A percentile compares a stretch with the other conserved stretches of the same genome.
Conservation (phyloP, 2,329 filamentous ascomycete genomes). For the Microdochium paspali region DNA sequence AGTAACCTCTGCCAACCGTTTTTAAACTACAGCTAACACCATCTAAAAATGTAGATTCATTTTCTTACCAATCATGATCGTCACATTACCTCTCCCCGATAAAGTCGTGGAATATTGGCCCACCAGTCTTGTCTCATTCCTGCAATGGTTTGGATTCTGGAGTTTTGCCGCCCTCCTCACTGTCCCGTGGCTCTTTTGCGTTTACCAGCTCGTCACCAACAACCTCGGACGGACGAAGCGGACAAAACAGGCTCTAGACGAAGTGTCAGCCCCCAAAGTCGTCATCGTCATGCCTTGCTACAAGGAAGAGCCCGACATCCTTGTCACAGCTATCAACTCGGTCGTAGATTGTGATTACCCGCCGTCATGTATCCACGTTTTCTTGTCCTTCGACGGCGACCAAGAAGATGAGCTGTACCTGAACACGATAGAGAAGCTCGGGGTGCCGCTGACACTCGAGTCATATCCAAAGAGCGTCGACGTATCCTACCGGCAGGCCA, state of each 20-base stretch:
- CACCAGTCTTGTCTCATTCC: conserved; percentile 50
- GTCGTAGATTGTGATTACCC: conserved; percentile 93
- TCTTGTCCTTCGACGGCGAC: conserved; percentile 90
- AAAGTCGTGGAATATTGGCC: conserved; percentile 69
- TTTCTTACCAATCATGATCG: conserved; percentile 89
- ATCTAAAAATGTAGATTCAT: conserved; percentile 50
- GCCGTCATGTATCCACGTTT: conserved; percentile 83
- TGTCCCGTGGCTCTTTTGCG: conserved; percentile 85
- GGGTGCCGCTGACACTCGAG: conserved; percentile 67
- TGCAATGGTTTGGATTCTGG: conserved; percentile 97
- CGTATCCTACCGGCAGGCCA: conserved; percentile 69
- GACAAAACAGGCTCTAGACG: conserved; percentile 77
- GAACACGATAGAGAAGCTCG: conserved; percentile 75
- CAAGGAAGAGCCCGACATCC: conserved; percentile 76
- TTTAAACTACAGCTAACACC: not conserved
- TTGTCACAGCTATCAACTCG: conserved; percentile 81
- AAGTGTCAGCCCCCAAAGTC: conserved; percentile 80
- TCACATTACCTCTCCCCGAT: conserved; percentile 75
- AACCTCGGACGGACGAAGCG: conserved; percentile 72
- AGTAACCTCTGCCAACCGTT: too few relatives aligned
- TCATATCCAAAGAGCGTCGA: conserved; percentile 86
- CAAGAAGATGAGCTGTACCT: conserved; percentile 83
- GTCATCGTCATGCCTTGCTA: conserved; percentile 97
- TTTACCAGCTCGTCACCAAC: conserved; percentile 84
- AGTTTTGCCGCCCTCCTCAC: conserved; percentile 78